phyloP scores from a whole-genome alignment of 345 rosid genomes.

The Linum tenue region DNA sequence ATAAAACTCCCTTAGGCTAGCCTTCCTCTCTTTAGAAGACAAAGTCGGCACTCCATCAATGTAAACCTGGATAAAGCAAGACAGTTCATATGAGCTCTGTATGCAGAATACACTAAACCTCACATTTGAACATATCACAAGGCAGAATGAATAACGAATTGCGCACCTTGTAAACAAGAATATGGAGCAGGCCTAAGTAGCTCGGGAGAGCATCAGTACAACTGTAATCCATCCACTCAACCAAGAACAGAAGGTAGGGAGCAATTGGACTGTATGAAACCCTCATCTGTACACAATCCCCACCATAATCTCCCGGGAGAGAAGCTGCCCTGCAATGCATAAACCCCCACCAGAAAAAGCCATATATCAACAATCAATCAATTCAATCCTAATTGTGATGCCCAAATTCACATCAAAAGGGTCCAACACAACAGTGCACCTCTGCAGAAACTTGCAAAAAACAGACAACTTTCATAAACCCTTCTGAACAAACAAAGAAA shows the following conservation, averaged over 20 bases:
- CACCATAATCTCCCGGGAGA: conserved; percentile 46
- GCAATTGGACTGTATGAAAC: conserved; percentile 54
- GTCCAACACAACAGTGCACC: no score
- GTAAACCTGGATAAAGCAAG: conserved; percentile 33
- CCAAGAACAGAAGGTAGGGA: conserved; percentile 41
- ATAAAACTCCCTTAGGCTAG: conserved; percentile 53
- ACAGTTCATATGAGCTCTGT: conserved; percentile 8
- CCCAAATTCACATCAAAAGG: no score
- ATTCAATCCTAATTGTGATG: background rate
- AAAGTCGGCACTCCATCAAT: conserved; percentile 48
- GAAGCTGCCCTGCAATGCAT: conserved; percentile 43
- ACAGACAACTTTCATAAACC: background rate
- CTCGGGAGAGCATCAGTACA: conserved; percentile 49
- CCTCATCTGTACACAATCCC: conserved; percentile 45
- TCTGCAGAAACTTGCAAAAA: no score
- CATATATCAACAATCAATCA: conserved; percentile 1
- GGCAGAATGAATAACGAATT: background rate
- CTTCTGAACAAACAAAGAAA: background rate
- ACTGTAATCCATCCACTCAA: conserved; percentile 65
- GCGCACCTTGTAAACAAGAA: conserved; percentile 49
- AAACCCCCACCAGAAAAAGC: conserved; percentile 6
- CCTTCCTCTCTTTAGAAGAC: conserved; percentile 49
- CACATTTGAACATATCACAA: background rate
- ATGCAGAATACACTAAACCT: background rate
- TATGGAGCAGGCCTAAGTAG: conserved; percentile 46